Conservation (phyloP, 2,329 filamentous ascomycete genomes). For the Hypoxylon sp. region DNA sequence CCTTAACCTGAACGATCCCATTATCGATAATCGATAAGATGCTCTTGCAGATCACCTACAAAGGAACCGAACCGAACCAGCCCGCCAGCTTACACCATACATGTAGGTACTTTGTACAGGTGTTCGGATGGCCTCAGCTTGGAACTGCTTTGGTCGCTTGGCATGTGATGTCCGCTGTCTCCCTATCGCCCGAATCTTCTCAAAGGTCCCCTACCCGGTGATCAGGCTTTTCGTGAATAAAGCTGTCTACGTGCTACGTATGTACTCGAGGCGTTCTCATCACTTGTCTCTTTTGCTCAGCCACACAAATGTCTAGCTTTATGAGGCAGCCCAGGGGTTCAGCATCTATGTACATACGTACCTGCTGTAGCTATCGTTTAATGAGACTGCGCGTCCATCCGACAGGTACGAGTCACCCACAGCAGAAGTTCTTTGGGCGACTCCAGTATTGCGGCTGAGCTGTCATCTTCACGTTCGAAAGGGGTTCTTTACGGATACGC, state of each 20-base stretch:
- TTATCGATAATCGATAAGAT: too few species aligned
- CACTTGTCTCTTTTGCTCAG: slow-evolving; percentile 20
- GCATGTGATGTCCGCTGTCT: not conserved
- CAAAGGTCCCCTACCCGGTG: not conserved
- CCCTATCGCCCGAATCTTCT: not conserved
- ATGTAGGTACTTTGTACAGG: not conserved
- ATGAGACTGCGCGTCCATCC: too few species aligned
- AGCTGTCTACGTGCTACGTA: too few species aligned
- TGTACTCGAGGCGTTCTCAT: not conserved
- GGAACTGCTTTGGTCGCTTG: too few species aligned
- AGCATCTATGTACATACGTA: slow-evolving; percentile 1
- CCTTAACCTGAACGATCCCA: not conserved
- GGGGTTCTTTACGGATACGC: not conserved
- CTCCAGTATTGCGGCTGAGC: slow-evolving; percentile 41
- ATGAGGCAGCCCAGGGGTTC: slow-evolving; percentile 22
- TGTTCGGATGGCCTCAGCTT: not conserved
- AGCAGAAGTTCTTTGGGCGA: slow-evolving; percentile 23
- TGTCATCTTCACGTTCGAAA: slow-evolving; percentile 11
- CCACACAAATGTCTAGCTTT: slow-evolving; percentile 15
- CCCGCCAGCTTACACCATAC: not conserved
- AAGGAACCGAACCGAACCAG: not conserved
- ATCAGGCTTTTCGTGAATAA: not conserved
- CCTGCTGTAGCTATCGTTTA: too few species aligned
- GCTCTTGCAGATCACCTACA: not conserved
- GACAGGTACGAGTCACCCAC: slow-evolving; percentile 6